These are phyloP conservation scores for Colletotrichum melonis DNA, from an alignment of 2,329 filamentous ascomycete species.

Conservation along the genomic window DNA sequence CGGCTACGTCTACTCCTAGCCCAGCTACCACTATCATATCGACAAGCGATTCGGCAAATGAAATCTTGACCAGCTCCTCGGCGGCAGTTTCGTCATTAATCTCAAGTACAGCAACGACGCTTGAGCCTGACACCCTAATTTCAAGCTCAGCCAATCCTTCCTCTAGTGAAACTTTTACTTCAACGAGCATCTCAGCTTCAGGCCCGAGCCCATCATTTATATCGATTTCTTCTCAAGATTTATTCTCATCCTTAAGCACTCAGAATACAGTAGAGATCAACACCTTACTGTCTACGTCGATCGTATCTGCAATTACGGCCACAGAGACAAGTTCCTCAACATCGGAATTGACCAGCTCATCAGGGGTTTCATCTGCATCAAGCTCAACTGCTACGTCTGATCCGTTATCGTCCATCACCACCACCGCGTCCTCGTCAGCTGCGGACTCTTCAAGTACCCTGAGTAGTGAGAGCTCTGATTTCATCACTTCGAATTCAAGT, in stretches of 20 bases:
- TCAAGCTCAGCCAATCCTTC: neutral
- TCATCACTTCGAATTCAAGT: neutral
- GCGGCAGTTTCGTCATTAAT: neutral
- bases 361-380: neutral
- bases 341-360: neutral
- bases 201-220: too few species aligned
- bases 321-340: neutral
- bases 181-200: neutral
- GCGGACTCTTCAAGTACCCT: neutral
- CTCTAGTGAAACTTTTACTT: neutral
- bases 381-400: neutral
- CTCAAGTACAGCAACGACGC: neutral
- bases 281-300: neutral
- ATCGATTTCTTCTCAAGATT: too few species aligned
- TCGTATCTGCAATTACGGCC: neutral
- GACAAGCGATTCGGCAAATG: neutral
- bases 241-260: too few species aligned
- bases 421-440: neutral
- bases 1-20: neutral
- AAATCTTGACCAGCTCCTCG: neutral
- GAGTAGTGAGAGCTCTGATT: neutral
- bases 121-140: neutral
- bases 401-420: neutral
- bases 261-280: too few species aligned
- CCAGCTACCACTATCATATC: neutral